Evolutionary conservation across 352 stramenopile genomes (phyloP), one percentile per base, ranked within the genome.

Genomic region (Plasmopara halstedii): DNA sequence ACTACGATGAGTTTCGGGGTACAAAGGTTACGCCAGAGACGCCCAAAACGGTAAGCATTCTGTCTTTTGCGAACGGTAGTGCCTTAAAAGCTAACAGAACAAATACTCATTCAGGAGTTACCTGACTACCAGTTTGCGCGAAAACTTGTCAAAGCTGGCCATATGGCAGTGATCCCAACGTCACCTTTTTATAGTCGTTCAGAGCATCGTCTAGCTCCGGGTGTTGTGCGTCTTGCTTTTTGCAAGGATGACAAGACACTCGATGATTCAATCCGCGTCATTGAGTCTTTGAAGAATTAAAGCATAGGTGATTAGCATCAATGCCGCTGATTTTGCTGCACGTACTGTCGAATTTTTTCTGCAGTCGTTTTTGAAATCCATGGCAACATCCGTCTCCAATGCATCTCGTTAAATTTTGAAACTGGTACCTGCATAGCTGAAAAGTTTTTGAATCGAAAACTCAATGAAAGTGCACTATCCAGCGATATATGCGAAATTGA

Each of bases 161-260:
- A 95, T 44, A 77, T 98, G 18, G 95, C 90, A 0, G 80, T 94
- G 22, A 98, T 97, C 62, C 94, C 91, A 33, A 94, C 92, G 37
- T 96, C 79, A 11, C 83, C 88, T 14, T 98, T 98, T 71, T 98
- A 97, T 64, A 83, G 75, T 33, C 57, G 64, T 15, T 66, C 70
- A 1, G 91, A 94, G 53, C 73, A 94, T 50, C 70, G 81, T 34
- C 58, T 95, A 8, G 83, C 83, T 11, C 73, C 65, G 0, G 83
- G 72, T 9, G 42, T 94, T 22, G 75, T 92, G 21, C 88, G 95
- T 33, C 89, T 99, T 47, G 94, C 93, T 7, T 98, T 96, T 72
- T 99, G 95, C 64, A 98, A 98, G 64, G 93, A 95, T 50, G 94
- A 98, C 54, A 79, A 95, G 48, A 98, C 88, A 4, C 60, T 97